Base-by-base conservation (phyloP, 495 filamentous ascomycete genomes). In the Aspergillus cristatus region DNA sequence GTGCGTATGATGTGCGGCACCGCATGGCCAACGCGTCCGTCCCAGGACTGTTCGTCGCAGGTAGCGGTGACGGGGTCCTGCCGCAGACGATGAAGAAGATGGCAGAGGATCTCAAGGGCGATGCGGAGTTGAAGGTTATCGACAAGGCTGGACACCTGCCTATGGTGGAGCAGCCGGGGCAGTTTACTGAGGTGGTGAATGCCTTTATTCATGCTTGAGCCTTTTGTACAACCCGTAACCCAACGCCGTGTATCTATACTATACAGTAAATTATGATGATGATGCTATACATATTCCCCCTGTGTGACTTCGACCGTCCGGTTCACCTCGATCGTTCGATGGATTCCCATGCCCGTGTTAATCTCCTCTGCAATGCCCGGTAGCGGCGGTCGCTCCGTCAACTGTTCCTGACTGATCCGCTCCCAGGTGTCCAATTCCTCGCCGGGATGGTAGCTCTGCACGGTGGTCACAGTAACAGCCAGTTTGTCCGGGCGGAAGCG, bases 1-100 rank as follows among this genome's bases (percentile, higher is more conserved):
- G 77, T 58, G 69, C 78, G 35, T 89, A 89, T 57, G 75, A 91
- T 54, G 62, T 91, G 57, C 72, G 68, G 30, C 68, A 65, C 13
- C 63, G 71, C 42, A 79, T 88, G 76, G 68, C 65, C 45, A 41
- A 31, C 0, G 75, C 74, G 18, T 54, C 51, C 4, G 77, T 86
- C 0, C 72, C 72, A 1, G 80, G 75, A 0, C 49, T 81, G 39
- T 77, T 86, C 38, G 69, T 84, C 2, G 84, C 78, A 0, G 85
- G 85, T 1, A 75, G 74, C 5, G 72, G 72, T 1, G 85, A 91
- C 55, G 85, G 85, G 2, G 78, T 81, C 1, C 52, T 91, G 29
- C 82, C 84, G 1, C 74, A 74, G 57, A 81, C 80, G 1, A 89
- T 89, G 84, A 72, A 76, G 36, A 75, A 79, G 18, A 86, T 89